These are phyloP conservation scores for Carpinus viminea DNA, from an alignment of 306 rosid species.

Conservation along the genomic window DNA sequence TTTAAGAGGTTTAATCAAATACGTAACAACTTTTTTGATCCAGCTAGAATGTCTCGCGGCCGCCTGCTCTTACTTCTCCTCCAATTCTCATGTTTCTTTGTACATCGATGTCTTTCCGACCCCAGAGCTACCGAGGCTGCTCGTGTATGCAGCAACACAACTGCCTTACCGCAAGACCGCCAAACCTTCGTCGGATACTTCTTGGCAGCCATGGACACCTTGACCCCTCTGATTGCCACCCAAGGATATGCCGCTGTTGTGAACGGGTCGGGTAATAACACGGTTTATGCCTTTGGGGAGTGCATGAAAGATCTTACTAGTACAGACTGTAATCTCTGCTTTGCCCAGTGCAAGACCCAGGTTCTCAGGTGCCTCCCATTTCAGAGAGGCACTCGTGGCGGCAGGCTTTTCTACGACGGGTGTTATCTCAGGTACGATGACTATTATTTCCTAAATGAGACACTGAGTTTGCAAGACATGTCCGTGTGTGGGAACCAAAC, in stretches of 20 bases:
- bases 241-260: constrained; percentile 38
- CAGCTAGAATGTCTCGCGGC: constrained; percentile 8
- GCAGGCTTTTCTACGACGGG: constrained; percentile 60
- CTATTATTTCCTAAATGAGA: constrained; percentile 51
- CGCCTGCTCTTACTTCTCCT: constrained; percentile 10
- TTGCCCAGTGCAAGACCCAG: constrained; percentile 64
- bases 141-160: constrained; percentile 50
- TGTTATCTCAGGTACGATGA: constrained; percentile 63
- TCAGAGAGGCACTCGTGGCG: constrained; percentile 53
- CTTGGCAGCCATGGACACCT: constrained; percentile 45
- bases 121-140: constrained; percentile 59
- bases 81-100: constrained; percentile 10
- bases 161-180: constrained; percentile 34
- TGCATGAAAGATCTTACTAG: constrained; percentile 66
- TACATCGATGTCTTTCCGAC: constrained; percentile 30
- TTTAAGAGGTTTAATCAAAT: neutral
- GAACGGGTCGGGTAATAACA: constrained; percentile 45
- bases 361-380: constrained; percentile 58
- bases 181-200: constrained; percentile 41
- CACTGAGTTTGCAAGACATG: constrained; percentile 32
- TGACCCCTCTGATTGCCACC: constrained; percentile 36
- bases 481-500: constrained; percentile 36
- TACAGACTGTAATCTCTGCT: constrained; percentile 60
- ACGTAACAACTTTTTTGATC: neutral
- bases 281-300: constrained; percentile 58